Base-by-base conservation (phyloP, 2,329 filamentous ascomycete genomes). In the Talaromyces rugulosus region DNA sequence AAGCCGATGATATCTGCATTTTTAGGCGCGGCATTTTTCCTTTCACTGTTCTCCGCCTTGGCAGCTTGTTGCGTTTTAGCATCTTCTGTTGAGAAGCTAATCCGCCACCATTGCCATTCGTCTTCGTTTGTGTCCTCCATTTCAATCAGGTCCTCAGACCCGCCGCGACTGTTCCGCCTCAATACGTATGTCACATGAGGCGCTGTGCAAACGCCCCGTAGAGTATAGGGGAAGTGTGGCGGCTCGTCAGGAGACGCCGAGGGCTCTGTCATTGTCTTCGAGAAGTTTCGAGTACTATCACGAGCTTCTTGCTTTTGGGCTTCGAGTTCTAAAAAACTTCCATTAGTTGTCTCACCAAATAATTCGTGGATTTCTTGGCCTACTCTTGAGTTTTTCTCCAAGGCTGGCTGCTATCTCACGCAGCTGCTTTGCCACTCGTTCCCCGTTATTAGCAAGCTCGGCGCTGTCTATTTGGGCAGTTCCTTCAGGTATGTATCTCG, bases 121-220 rank as follows among this genome's bases (percentile, higher is more conserved):
- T 66, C 57, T 30, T 65, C 63, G 34, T 68, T 66, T 16, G 64
- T 63, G 6, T 62, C 68, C 27, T 74, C 66, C 61, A 62, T 59
- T 30, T 62, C 61, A 28, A 62, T 62, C 33, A 62, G 30, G 50
- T 62, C 57, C n/a, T 59, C 61, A 33, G 58, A 52, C 28, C 23
- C 23, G 55, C 77, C 72, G 56, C 74, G 73, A 52, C 66, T 66
- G 65, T 70, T 62, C 5, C 75, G 76, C 30, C 78, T 77, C 18
- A 85, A 76, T 16, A 88, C 71, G 66, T 87, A 88, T 36, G 81
- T 84, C 30, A 86, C 78, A 66, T 84, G 81, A 1, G 83, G 78
- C 56, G 82, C 79, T 3, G 85, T 87, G 42, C 83, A 83, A 5
- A 87, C 81, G 31, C 85, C 85, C 52, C 82, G 80, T 27, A 88